phyloP scores from a whole-genome alignment of 495 filamentous ascomycete genomes.

The Bryoglossum gracile region DNA sequence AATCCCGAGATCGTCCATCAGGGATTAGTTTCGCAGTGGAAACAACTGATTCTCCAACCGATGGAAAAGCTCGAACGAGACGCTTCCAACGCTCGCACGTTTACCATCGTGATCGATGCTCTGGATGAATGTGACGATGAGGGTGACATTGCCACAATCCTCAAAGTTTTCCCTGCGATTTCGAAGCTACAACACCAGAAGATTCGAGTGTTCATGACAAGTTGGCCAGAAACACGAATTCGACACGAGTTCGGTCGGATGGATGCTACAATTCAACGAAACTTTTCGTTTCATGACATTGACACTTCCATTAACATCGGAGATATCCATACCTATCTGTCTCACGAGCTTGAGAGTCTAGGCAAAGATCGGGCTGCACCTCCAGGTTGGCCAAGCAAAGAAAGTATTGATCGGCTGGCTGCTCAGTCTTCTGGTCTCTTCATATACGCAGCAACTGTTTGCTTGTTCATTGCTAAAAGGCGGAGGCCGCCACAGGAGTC shows the following conservation, averaged over 20 bases:
- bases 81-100: not conserved
- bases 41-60: conserved; percentile 40
- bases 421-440: too few species aligned
- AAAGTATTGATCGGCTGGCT: too few species aligned
- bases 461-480: too few species aligned
- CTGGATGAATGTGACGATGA: not conserved
- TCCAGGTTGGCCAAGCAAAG: too few species aligned
- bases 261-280: too few species aligned
- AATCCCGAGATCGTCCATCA: conserved; percentile 33
- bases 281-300: too few species aligned
- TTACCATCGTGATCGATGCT: not conserved
- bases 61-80: conserved; percentile 17
- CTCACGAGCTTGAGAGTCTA: too few species aligned
- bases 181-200: not conserved
- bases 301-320: too few species aligned
- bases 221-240: not conserved
- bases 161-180: not conserved
- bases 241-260: not conserved
- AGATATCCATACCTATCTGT: too few species aligned
- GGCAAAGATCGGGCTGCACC: too few species aligned
- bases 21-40: conserved; percentile 38
- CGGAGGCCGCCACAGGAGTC: too few species aligned
- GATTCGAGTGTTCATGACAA: not conserved
- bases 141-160: not conserved
- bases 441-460: too few species aligned